These are phyloP conservation scores for Daedaleopsis nitida DNA, from an alignment of 768 basidiomycete species.

Conservation along the genomic window DNA sequence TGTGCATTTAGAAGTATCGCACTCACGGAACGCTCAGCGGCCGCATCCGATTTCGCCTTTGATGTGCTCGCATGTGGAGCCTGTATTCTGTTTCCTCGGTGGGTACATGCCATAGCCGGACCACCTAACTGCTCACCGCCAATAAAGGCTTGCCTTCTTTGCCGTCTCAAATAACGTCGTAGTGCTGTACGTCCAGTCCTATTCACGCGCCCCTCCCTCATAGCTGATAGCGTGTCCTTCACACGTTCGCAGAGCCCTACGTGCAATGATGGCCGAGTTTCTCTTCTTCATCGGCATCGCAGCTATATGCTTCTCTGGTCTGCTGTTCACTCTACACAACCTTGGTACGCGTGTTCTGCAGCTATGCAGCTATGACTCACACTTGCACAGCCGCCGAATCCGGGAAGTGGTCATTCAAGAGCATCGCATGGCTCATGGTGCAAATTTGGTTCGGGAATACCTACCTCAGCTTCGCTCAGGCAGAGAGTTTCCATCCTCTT, in stretches of 20 bases:
- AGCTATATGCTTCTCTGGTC: constrained; percentile 78
- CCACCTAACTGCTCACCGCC: constrained; percentile 1
- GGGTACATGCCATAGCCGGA: constrained; percentile 10
- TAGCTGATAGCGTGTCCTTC: constrained; percentile 6
- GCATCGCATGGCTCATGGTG: constrained; percentile 82
- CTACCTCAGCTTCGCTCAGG: constrained; percentile 51
- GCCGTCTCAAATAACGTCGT: constrained; percentile 78
- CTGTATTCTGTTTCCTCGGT: constrained; percentile 86
- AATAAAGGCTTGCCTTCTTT: constrained; percentile 71
- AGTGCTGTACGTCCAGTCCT: constrained; percentile 55
- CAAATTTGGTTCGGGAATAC: constrained; percentile 88
- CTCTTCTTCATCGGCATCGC: constrained; percentile 79
- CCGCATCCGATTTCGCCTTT: constrained; percentile 67
- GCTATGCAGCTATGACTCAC: not conserved
- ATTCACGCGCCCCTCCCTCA: not conserved
- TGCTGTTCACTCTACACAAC: constrained; percentile 57
- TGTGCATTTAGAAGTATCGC: not conserved
- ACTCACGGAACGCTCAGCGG: constrained; percentile 31
- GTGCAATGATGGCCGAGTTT: constrained; percentile 82
- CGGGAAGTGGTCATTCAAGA: constrained; percentile 40
- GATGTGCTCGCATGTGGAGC: constrained; percentile 84
- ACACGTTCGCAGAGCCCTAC: constrained; percentile 55
- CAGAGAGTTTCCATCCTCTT: constrained; percentile 49
- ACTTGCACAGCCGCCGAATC: constrained; percentile 30
- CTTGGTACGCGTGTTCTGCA: constrained; percentile 39